These are phyloP conservation scores for Trichophyton equinum DNA, from an alignment of 2,329 filamentous ascomycete species.

Conservation along the genomic window DNA sequence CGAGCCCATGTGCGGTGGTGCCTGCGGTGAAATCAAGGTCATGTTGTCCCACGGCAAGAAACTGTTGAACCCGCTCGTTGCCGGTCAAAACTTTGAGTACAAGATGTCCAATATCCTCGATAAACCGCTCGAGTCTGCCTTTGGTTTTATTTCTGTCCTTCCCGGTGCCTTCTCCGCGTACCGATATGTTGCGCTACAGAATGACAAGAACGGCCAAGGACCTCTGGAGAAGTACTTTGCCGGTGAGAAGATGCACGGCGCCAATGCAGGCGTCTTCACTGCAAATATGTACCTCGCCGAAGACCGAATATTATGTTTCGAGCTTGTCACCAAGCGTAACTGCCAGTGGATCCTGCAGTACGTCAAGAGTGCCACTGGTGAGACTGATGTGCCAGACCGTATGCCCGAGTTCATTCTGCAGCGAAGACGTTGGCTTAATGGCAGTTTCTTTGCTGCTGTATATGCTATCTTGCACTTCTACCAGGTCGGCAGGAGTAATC, in stretches of 20 bases:
- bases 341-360: slow-evolving; percentile 97
- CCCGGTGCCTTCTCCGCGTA: slow-evolving; percentile 98
- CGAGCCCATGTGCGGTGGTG: slow-evolving; percentile 92
- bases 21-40: slow-evolving; percentile 97
- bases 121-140: slow-evolving; percentile 92
- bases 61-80: slow-evolving; percentile 82
- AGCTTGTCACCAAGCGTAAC: slow-evolving; percentile 92
- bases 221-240: slow-evolving; percentile 94
- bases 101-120: slow-evolving; percentile 99
- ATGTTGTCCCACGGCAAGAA: slow-evolving; percentile 84
- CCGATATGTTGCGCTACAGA: slow-evolving; percentile 84
- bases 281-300: slow-evolving; percentile 57
- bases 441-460: slow-evolving; percentile 93
- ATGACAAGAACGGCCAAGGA: slow-evolving; percentile 87
- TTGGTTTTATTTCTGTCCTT: slow-evolving; percentile 93
- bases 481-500: slow-evolving; percentile 86
- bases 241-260: slow-evolving; percentile 88
- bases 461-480: slow-evolving; percentile 93
- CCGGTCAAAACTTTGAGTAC: slow-evolving; percentile 98
- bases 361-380: slow-evolving; percentile 91
- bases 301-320: slow-evolving; percentile 44
- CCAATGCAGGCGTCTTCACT: slow-evolving; percentile 89
- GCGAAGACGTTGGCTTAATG: slow-evolving; percentile 92
- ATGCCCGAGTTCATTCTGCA: slow-evolving; percentile 94
- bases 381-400: slow-evolving; percentile 90